A percentile compares a stretch with the other conserved stretches of the same genome.
These are phyloP conservation scores for Irpex lacteus DNA, from an alignment of 1,284 basidiomycete genomes.

Conservation along the genomic window DNA sequence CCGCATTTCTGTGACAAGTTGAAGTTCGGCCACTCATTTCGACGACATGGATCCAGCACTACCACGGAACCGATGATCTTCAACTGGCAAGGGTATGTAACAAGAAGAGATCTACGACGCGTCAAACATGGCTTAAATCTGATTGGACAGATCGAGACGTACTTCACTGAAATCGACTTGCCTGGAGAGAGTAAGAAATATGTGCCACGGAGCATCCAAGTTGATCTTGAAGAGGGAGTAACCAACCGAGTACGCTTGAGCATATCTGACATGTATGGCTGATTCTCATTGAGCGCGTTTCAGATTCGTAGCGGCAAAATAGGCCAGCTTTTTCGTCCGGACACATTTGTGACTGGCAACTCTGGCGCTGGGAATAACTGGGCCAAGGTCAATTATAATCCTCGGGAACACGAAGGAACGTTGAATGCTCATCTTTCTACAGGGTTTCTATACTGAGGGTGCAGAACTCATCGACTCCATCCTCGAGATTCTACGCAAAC, in stretches of 20 bases:
- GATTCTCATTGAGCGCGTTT: conserved; percentile 1
- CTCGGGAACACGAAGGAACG: no score
- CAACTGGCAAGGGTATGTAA: conserved; percentile 43
- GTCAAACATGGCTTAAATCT: not conserved
- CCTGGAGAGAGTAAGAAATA: conserved; percentile 56
- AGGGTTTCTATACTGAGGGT: conserved; percentile 34
- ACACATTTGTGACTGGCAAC: conserved; percentile 77
- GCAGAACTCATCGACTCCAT: conserved; percentile 91
- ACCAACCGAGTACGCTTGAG: conserved; percentile 62
- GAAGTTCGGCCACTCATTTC: conserved; percentile 5
- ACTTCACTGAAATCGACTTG: conserved; percentile 63
- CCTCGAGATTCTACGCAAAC: conserved; percentile 71
- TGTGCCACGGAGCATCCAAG: conserved; percentile 90
- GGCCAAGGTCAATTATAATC: conserved; percentile 62
- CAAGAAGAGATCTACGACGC: not conserved
- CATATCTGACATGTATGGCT: not conserved
- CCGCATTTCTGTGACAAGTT: conserved; percentile 1
- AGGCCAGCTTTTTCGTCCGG: conserved; percentile 82
- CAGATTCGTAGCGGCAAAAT: conserved; percentile 68
- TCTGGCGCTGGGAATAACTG: conserved; percentile 91
- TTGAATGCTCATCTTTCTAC: not conserved
- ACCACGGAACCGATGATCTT: conserved; percentile 45
- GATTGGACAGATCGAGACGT: conserved; percentile 58
- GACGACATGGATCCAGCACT: conserved; percentile 32
- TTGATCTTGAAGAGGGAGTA: conserved; percentile 92